Base-by-base conservation (phyloP, 345 rosid genomes). In the Ricinus communis region DNA sequence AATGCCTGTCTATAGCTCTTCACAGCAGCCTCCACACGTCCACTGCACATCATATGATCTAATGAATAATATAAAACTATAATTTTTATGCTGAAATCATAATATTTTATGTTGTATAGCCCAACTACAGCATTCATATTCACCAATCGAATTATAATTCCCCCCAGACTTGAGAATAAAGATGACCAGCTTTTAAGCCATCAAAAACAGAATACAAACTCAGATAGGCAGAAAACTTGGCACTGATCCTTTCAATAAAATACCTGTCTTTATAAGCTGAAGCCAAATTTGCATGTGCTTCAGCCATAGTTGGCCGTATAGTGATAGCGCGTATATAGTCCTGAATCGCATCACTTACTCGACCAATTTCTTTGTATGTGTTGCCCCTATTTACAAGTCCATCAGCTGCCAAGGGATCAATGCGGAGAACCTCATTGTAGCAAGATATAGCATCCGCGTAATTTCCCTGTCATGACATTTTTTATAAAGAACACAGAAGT, bases 231-330 rank as follows among this genome's bases (percentile, higher is more conserved):
- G 21, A 43, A 59, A 43, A 11, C 24, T 22, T 54, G n/a, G 27
- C 24, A 50, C 24, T 2, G 28, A 21, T 1, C 2, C 21, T 8
- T 13, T 31, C 31, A 54, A 12, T 11, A 54, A 1, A 55, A 62
- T 83, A 93, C 99, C 99, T 96, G 80, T 96, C 99, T 78, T 96
- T 96, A 72, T 96, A 93, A 70, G 99, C 98, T n/a, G 99, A 96
- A 72, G 99, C 99, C 76, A 96, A 80, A 81, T 96, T 96, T 74
- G 99, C 98, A 86, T 96, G 99, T 50, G 99, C 99, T 82, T 96
- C 99, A 66, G 98, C 94, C 99, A 96, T 96, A 49, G 87, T 69
- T 52, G 99, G 99, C 66, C 96, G 84, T 67, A 91, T 74, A 60
- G 16, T 89, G 61, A 96, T 91, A 58, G 99, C 99, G 71, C 85